A percentile compares a stretch with the other conserved stretches of the same genome.
phyloP scores from a whole-genome alignment of 2,329 filamentous ascomycete genomes.

The Ceratocystis alfenasii region DNA sequence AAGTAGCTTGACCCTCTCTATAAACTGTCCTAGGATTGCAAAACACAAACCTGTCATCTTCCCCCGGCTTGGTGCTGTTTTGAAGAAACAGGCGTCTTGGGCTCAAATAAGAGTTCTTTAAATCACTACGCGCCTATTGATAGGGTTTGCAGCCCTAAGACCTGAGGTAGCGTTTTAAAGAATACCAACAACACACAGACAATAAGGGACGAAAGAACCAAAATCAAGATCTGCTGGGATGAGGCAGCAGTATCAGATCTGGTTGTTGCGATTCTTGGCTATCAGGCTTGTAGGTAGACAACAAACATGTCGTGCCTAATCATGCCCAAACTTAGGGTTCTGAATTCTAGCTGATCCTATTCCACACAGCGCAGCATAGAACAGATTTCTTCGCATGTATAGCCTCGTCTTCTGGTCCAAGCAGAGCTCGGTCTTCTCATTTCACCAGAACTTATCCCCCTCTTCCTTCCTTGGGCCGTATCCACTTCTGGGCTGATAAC shows the following conservation, averaged over 20 bases:
- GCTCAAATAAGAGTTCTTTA: neutral
- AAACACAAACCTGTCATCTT: neutral
- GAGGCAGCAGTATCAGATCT: constrained; percentile 1
- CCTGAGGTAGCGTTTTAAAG: neutral
- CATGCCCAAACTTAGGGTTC: neutral
- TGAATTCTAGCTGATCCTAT: neutral
- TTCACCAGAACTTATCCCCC: neutral
- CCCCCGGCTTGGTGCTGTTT: neutral
- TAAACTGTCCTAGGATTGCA: neutral
- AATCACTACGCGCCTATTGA: neutral
- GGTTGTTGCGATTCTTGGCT: neutral
- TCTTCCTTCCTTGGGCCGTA: neutral
- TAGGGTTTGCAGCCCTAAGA: neutral
- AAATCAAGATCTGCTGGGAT: neutral
- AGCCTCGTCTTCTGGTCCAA: neutral
- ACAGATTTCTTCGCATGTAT: neutral
- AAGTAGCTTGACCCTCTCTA: neutral
- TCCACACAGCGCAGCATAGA: no score
- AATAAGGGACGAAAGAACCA: neutral
- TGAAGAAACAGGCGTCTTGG: neutral
- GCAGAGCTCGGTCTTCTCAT: constrained; percentile 11
- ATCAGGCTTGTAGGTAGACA: neutral
- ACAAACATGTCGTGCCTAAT: neutral
- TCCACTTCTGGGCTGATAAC: constrained; percentile 8
- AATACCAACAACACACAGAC: neutral